phyloP scores from a whole-genome alignment of 2,329 filamentous ascomycete genomes.

The Talaromyces albobiverticillius region DNA sequence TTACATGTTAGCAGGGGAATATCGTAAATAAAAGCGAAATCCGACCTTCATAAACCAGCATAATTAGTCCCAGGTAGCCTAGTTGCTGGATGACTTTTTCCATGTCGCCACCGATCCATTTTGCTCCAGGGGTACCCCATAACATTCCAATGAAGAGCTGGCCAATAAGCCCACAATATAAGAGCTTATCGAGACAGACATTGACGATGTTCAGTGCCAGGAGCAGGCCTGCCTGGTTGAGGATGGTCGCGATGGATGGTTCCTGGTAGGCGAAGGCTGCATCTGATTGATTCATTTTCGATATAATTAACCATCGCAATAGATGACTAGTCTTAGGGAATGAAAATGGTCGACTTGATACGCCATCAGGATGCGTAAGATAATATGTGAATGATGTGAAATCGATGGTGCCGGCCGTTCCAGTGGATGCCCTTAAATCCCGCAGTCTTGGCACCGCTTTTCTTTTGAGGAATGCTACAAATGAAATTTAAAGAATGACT shows the following conservation, averaged over 20 bases:
- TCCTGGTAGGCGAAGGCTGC: constrained; percentile 58
- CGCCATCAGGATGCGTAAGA: too few relatives aligned
- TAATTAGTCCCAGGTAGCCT: constrained; percentile 70
- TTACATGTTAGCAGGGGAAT: neutral
- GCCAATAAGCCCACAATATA: constrained; percentile 70
- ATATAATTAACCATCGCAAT: too few relatives aligned
- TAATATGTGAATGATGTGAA: too few relatives aligned
- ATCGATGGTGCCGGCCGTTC: too few relatives aligned
- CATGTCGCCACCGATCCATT: constrained; percentile 53
- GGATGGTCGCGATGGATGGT: constrained; percentile 57
- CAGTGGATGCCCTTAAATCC: too few relatives aligned
- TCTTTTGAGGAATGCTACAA: too few relatives aligned
- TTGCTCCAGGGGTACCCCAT: constrained; percentile 65
- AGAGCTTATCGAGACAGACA: constrained; percentile 53
- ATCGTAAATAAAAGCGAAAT: neutral
- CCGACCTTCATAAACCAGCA: constrained; percentile 68
- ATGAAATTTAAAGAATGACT: too few relatives aligned
- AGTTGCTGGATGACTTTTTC: constrained; percentile 61
- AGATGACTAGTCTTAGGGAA: too few relatives aligned
- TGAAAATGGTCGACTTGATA: too few relatives aligned
- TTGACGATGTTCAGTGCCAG: constrained; percentile 61
- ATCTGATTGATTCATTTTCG: too few relatives aligned
- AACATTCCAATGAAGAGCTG: constrained; percentile 69
- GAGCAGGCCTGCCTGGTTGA: constrained; percentile 61
- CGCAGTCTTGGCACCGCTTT: neutral